phyloP scores from a whole-genome alignment of 192 early-diverging fungal species.

The Coemansia sp. region DNA sequence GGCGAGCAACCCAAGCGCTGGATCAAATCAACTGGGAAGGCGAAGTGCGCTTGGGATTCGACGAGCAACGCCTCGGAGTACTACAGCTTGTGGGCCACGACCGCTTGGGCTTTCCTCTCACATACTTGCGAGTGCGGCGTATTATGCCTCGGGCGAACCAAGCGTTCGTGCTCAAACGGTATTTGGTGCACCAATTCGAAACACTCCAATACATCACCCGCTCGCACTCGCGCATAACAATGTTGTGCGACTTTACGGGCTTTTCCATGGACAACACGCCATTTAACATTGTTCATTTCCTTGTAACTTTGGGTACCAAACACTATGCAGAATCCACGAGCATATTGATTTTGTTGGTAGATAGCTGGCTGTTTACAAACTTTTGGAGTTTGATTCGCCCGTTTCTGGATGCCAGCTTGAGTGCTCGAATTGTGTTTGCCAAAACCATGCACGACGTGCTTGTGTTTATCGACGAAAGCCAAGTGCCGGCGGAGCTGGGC shows the following conservation, averaged over 20 bases:
- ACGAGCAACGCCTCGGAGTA: conserved; percentile 36
- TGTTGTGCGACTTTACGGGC: conserved; percentile 45
- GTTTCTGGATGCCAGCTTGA: conserved; percentile 43
- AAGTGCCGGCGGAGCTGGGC: conserved; percentile 33
- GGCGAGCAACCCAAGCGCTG: conserved; percentile 35
- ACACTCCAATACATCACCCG: conserved; percentile 28
- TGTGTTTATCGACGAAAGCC: conserved; percentile 36
- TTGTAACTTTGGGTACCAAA: conserved; percentile 32
- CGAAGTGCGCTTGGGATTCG: conserved; percentile 18
- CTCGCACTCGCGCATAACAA: conserved; percentile 18
- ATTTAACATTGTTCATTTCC: conserved; percentile 35
- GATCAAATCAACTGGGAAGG: conserved; percentile 39
- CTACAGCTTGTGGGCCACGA: conserved; percentile 35
- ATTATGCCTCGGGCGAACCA: conserved; percentile 46
- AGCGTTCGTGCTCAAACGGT: conserved; percentile 32
- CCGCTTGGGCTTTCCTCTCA: conserved; percentile 27
- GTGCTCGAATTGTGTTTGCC: conserved; percentile 47
- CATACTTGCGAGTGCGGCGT: conserved; percentile 19
- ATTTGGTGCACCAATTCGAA: conserved; percentile 31
- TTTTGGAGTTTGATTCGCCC: conserved; percentile 44
- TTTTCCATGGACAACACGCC: conserved; percentile 49
- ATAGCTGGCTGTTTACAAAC: conserved; percentile 53
- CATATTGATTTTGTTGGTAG: conserved; percentile 44
- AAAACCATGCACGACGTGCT: conserved; percentile 36
- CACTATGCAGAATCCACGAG: conserved; percentile 40